These are phyloP conservation scores for Neurospora tetraspora DNA, from an alignment of 495 filamentous ascomycete genomes.

Conservation along the genomic window DNA sequence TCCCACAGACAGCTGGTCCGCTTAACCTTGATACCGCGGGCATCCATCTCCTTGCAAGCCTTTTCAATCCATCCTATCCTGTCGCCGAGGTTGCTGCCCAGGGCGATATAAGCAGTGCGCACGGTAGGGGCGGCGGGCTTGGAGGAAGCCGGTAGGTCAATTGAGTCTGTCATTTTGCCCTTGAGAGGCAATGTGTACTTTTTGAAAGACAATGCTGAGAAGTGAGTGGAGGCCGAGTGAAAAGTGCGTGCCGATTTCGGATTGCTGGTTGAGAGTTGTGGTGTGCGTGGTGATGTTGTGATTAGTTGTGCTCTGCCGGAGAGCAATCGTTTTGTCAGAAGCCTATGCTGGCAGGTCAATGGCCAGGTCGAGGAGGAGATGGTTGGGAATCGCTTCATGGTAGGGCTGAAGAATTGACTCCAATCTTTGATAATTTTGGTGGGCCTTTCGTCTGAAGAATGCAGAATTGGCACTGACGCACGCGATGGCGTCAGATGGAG, in stretches of 20 bases:
- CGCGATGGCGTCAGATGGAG: background rate
- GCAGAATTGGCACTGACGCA: background rate
- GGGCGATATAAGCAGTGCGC: slow-evolving; percentile 62
- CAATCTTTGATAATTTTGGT: background rate
- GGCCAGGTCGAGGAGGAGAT: background rate
- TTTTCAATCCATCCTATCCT: slow-evolving; percentile 71
- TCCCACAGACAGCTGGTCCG: slow-evolving; percentile 86
- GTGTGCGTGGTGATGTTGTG: background rate
- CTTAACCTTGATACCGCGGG: slow-evolving; percentile 57
- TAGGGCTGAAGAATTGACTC: background rate
- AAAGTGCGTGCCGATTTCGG: background rate
- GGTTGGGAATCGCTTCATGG: slow-evolving; percentile 7
- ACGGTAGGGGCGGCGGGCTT: slow-evolving; percentile 5
- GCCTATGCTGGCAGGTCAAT: background rate
- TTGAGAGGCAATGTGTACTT: slow-evolving; percentile 16
- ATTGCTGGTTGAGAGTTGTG: background rate
- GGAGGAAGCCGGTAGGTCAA: background rate
- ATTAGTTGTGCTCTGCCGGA: background rate
- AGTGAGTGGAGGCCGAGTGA: background rate
- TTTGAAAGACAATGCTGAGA: slow-evolving; percentile 9
- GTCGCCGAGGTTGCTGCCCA: slow-evolving; percentile 91
- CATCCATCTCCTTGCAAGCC: slow-evolving; percentile 68
- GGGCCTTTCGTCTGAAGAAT: background rate
- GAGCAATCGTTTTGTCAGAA: background rate
- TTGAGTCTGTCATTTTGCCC: background rate